Conservation (phyloP, 164 flowering plant genomes). For the Echeveria elegans region DNA sequence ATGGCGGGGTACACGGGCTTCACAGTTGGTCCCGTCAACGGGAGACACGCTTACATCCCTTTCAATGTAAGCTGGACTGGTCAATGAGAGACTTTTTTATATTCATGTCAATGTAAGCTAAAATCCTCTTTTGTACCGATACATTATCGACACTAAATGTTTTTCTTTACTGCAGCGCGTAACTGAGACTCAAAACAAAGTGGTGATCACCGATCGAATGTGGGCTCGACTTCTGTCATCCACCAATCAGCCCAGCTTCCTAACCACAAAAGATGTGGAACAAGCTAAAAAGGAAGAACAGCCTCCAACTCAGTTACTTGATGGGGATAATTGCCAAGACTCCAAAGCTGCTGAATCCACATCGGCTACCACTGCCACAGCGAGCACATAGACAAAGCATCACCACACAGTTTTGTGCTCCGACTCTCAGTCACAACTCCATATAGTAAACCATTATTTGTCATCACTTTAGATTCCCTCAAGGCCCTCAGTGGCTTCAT, state of each 20-base stretch:
- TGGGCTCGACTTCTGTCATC: no score
- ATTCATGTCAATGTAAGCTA: no score
- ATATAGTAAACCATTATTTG: no score
- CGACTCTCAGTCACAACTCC: no score
- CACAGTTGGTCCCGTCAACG: constrained; percentile 42
- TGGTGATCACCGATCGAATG: constrained; percentile 58
- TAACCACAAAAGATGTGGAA: constrained; percentile 14
- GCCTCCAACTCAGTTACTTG: constrained; percentile 22
- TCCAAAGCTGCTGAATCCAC: not conserved
- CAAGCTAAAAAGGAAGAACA: constrained; percentile 19
- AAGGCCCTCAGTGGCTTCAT: no score
- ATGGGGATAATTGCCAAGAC: constrained; percentile 15
- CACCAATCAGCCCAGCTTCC: no score
- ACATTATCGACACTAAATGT: not conserved
- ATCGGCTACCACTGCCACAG: constrained; percentile 3
- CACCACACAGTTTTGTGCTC: no score
- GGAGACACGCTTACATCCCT: constrained; percentile 41
- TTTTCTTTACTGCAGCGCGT: constrained; percentile 25
- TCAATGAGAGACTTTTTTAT: no score
- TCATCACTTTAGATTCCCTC: no score
- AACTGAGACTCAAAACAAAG: constrained; percentile 39
- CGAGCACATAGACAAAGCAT: not conserved
- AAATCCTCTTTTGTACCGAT: not conserved
- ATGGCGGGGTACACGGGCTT: constrained; percentile 68
- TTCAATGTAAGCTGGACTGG: constrained; percentile 28